Evolutionary conservation across 1,139 yeast genomes (phyloP).

Genomic region (Arxiozyma heterogenica): DNA sequence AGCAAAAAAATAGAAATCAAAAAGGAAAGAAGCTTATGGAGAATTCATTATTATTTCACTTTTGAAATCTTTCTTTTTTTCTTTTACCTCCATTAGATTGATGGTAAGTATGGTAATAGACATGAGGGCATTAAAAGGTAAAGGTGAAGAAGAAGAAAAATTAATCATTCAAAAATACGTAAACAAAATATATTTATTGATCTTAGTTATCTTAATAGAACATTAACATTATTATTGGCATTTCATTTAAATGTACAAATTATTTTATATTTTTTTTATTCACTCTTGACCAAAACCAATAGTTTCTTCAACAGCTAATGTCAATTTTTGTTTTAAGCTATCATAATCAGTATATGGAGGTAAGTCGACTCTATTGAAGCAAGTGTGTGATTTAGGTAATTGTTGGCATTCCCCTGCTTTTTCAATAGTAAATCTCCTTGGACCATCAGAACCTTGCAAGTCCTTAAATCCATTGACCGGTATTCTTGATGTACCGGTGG

Average conservation of each 20-base stretch:
- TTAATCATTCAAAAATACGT: background rate
- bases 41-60: background rate
- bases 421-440: constrained; percentile 95
- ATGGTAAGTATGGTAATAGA: background rate
- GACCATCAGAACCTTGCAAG: constrained; percentile 97
- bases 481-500: constrained; percentile 97
- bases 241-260: background rate
- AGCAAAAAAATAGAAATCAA: background rate
- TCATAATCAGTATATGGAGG: constrained; percentile 76
- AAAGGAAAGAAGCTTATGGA: background rate
- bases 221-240: too few species aligned
- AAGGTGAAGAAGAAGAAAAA: background rate
- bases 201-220: background rate
- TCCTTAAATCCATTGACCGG: constrained; percentile 99
- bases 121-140: background rate
- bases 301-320: constrained; percentile 86
- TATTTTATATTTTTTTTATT: background rate
- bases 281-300: constrained; percentile 92
- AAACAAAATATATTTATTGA: too few species aligned
- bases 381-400: constrained; percentile 92
- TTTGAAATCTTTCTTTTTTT: background rate
- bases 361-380: constrained; percentile 87
- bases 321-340: constrained; percentile 67
- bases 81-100: too few species aligned
- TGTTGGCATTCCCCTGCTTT: constrained; percentile 92